A percentile compares a stretch with the other conserved stretches of the same genome.
Conservation (phyloP, 176 grass and related monocot species). For the Coix lacrymajobi region DNA sequence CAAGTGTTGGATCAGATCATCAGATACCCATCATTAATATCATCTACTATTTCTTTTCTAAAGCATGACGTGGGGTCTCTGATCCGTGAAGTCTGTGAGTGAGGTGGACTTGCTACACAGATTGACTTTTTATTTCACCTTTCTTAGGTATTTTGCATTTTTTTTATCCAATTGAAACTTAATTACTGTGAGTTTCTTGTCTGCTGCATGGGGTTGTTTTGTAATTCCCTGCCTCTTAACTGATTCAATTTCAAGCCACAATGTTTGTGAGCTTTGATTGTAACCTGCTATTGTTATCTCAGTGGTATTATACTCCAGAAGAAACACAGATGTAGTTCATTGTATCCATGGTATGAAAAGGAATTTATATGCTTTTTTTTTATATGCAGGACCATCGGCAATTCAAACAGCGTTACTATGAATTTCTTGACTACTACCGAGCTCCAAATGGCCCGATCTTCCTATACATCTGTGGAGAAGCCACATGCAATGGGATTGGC, state of each 20-base stretch:
- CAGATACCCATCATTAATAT: background rate
- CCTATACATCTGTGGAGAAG: conserved; percentile 84
- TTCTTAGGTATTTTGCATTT: background rate
- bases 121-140: background rate
- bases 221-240: background rate
- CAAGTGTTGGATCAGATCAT: background rate
- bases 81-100: background rate
- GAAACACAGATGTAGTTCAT: background rate
- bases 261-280: background rate
- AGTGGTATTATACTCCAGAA: background rate
- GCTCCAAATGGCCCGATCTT: conserved; percentile 77
- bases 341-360: background rate
- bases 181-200: background rate
- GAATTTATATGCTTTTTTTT: background rate
- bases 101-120: background rate
- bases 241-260: background rate
- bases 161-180: background rate
- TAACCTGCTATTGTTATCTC: background rate
- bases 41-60: background rate
- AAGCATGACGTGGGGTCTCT: background rate
- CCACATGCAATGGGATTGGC: conserved; percentile 68
- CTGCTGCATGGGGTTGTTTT: background rate
- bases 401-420: conserved; percentile 85
- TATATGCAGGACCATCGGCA: conserved; percentile 65
- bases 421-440: conserved; percentile 80